phyloP scores from a whole-genome alignment of 768 basidiomycete genomes.

The Xanthoconium purpureum region DNA sequence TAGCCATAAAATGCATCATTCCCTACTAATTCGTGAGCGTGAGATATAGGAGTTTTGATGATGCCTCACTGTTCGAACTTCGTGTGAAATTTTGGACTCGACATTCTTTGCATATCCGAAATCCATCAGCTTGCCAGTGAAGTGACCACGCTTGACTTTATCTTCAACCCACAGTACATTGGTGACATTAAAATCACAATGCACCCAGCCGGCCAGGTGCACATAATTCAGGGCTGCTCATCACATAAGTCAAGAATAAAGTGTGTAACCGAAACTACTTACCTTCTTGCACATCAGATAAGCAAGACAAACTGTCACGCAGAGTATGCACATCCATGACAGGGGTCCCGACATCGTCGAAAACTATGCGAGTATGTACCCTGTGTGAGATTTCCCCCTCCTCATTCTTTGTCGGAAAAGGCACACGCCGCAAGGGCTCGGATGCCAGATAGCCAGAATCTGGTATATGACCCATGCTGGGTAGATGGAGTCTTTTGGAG shows the following conservation, averaged over 20 bases:
- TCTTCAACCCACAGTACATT: not conserved
- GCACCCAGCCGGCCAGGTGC: not conserved
- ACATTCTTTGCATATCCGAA: conserved; percentile 11
- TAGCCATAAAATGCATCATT: conserved; percentile 11
- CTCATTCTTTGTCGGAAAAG: too few relatives aligned
- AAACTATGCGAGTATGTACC: not conserved
- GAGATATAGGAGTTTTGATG: not conserved
- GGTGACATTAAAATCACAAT: not conserved
- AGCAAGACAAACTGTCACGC: not conserved
- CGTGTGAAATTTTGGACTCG: not conserved
- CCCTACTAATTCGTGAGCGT: conserved; percentile 2
- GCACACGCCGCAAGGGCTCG: too few relatives aligned
- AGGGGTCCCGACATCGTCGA: not conserved
- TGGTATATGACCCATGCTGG: not conserved
- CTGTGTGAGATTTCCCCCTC: not conserved
- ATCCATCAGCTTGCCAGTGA: conserved; percentile 11
- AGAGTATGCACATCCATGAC: not conserved
- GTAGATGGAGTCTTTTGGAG: not conserved
- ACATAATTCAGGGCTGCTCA: not conserved
- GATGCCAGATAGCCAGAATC: not conserved
- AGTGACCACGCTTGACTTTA: not conserved
- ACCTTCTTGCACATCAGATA: not conserved
- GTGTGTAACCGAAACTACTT: not conserved
- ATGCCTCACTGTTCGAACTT: conserved; percentile 9
- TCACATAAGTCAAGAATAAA: not conserved